phyloP scores from a whole-genome alignment of 2,329 filamentous ascomycete species.

The Colletotrichum costaricense region DNA sequence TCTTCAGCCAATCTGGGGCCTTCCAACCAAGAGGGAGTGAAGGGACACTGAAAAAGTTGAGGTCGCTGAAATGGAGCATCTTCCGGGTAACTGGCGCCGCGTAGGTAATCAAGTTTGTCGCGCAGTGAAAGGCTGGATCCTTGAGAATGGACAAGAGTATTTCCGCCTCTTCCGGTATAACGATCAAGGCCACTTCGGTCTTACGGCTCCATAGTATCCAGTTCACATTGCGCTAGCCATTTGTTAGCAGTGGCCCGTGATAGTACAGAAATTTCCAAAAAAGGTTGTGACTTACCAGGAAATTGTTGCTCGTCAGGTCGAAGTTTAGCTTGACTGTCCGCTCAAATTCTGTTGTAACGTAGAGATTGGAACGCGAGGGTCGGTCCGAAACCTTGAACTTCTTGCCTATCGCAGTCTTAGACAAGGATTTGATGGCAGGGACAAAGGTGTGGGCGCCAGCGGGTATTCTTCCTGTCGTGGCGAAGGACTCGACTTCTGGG shows the following conservation, averaged over 20 bases:
- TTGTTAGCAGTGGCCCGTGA: background rate
- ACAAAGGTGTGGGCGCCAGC: slow-evolving; percentile 50
- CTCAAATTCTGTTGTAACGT: slow-evolving; percentile 58
- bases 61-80: slow-evolving; percentile 69
- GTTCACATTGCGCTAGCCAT: slow-evolving; percentile 59
- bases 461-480: slow-evolving; percentile 54
- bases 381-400: slow-evolving; percentile 43
- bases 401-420: slow-evolving; percentile 46
- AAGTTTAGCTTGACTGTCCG: slow-evolving; percentile 52
- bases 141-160: slow-evolving; percentile 58
- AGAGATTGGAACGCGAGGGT: slow-evolving; percentile 41
- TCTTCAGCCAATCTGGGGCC: slow-evolving; percentile 63
- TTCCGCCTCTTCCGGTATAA: slow-evolving; percentile 74
- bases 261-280: background rate
- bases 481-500: slow-evolving; percentile 57
- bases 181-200: slow-evolving; percentile 61
- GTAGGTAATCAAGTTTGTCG: slow-evolving; percentile 65
- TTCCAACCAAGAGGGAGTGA: slow-evolving; percentile 50
- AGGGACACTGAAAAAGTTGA: slow-evolving; percentile 66
- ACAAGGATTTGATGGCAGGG: slow-evolving; percentile 55
- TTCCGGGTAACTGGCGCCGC: slow-evolving; percentile 68
- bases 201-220: slow-evolving; percentile 70
- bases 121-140: slow-evolving; percentile 44
- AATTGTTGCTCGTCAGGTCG: slow-evolving; percentile 45
- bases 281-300: slow-evolving; percentile 42